Conservation (phyloP, 805 yeast species). For the Hagleromyces aurorensis region DNA sequence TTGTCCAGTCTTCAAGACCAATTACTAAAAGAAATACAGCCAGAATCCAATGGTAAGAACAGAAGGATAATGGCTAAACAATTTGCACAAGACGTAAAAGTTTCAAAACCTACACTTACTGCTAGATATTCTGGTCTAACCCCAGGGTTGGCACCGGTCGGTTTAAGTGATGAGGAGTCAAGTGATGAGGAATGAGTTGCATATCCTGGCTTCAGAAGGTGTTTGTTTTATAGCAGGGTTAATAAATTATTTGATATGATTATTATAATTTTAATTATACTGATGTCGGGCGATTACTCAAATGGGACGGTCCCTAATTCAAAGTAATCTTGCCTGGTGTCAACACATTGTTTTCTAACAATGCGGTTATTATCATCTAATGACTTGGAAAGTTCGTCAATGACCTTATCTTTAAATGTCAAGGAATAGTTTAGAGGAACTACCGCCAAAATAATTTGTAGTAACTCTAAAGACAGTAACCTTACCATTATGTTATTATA, state of each 20-base stretch:
- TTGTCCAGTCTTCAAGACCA: too few relatives aligned
- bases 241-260: constrained; percentile 4
- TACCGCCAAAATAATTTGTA: constrained; percentile 39
- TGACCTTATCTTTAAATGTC: constrained; percentile 44
- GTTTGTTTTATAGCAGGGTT: too few relatives aligned
- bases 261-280: constrained; percentile 3
- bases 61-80: constrained; percentile 25
- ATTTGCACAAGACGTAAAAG: constrained; percentile 21
- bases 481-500: constrained; percentile 45
- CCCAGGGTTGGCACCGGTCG: constrained; percentile 83
- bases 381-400: constrained; percentile 40
- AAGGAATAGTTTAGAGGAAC: constrained; percentile 38
- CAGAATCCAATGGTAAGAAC: constrained; percentile 31
- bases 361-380: constrained; percentile 69
- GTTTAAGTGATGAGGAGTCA: constrained; percentile 46
- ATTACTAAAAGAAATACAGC: too few relatives aligned
- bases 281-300: constrained; percentile 20
- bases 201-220: not conserved
- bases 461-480: constrained; percentile 46
- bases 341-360: constrained; percentile 70
- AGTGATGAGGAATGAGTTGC: constrained; percentile 23
- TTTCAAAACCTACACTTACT: constrained; percentile 14
- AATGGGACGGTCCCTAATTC: constrained; percentile 40
- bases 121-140: constrained; percentile 54
- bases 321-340: constrained; percentile 68